phyloP scores from a whole-genome alignment of 805 yeast genomes.

The Metschnikowia lunata region DNA sequence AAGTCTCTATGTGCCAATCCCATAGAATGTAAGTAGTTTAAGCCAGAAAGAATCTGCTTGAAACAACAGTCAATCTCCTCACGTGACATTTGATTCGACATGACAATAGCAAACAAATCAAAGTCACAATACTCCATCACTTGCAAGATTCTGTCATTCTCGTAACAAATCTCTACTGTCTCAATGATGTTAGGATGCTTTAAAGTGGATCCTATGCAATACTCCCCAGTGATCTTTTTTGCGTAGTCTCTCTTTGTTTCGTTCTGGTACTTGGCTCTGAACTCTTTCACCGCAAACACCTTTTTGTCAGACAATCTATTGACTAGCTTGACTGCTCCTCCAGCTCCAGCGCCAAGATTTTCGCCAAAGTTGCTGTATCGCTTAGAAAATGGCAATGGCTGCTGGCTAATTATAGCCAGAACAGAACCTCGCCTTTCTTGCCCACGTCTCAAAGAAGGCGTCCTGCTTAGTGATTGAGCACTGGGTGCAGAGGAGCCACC shows the following conservation, averaged over 20 bases:
- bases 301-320: conserved; percentile 61
- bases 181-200: conserved; percentile 88
- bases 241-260: conserved; percentile 84
- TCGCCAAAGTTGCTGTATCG: conserved; percentile 81
- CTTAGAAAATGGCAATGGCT: conserved; percentile 57
- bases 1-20: conserved; percentile 91
- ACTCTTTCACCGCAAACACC: conserved; percentile 90
- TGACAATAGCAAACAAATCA: conserved; percentile 89
- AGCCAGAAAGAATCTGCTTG: conserved; percentile 78
- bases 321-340: conserved; percentile 80
- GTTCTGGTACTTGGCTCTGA: conserved; percentile 66
- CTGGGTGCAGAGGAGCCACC: conserved; percentile 19
- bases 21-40: conserved; percentile 73
- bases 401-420: conserved; percentile 26
- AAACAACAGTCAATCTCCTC: conserved; percentile 85
- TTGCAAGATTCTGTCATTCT: conserved; percentile 79
- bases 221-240: conserved; percentile 89
- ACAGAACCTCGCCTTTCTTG: conserved; percentile 37
- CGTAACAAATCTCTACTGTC: conserved; percentile 88
- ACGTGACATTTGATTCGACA: conserved; percentile 82
- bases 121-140: conserved; percentile 94
- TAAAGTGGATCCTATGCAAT: conserved; percentile 87
- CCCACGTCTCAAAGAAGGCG: conserved; percentile 28
- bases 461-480: conserved; percentile 24
- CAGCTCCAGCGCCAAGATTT: conserved; percentile 91